phyloP scores from a whole-genome alignment of 2,329 filamentous ascomycete genomes.

The Botryosphaeria dothidea region DNA sequence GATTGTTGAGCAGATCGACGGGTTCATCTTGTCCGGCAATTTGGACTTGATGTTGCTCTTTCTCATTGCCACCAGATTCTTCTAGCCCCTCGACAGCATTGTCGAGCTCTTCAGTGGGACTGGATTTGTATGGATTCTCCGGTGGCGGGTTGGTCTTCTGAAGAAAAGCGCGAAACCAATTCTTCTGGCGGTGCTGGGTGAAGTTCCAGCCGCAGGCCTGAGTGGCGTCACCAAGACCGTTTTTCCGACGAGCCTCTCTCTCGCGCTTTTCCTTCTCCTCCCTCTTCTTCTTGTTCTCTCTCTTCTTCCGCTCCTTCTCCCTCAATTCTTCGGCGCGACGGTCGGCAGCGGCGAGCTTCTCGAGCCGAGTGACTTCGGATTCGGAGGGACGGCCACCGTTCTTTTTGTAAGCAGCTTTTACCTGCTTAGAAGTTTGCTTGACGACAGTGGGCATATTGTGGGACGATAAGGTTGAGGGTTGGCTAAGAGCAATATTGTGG shows the following conservation, averaged over 20 bases:
- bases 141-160: not conserved
- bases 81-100: not conserved
- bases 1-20: not conserved
- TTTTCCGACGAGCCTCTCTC: slow-evolving; percentile 27
- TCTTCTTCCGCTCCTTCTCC: slow-evolving; percentile 32
- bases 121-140: not conserved
- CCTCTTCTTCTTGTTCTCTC: slow-evolving; percentile 30
- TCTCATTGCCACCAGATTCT: no score
- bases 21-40: no score
- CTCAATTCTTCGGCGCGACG: slow-evolving; percentile 34
- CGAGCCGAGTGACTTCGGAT: slow-evolving; percentile 31
- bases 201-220: slow-evolving; percentile 41
- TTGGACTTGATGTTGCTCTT: no score
- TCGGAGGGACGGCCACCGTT: slow-evolving; percentile 30
- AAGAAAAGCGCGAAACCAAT: slow-evolving; percentile 35
- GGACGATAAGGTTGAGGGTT: not conserved
- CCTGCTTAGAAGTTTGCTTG: slow-evolving; percentile 36
- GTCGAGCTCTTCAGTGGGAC: not conserved
- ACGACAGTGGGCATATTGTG: not conserved
- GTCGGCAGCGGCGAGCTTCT: slow-evolving; percentile 34
- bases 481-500: no score
- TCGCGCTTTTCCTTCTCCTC: slow-evolving; percentile 36
- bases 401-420: slow-evolving; percentile 35
- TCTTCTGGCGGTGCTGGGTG: slow-evolving; percentile 39
- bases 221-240: slow-evolving; percentile 39